Conservation (phyloP, 1,284 basidiomycete species). For the Fomitopsis palustris region DNA sequence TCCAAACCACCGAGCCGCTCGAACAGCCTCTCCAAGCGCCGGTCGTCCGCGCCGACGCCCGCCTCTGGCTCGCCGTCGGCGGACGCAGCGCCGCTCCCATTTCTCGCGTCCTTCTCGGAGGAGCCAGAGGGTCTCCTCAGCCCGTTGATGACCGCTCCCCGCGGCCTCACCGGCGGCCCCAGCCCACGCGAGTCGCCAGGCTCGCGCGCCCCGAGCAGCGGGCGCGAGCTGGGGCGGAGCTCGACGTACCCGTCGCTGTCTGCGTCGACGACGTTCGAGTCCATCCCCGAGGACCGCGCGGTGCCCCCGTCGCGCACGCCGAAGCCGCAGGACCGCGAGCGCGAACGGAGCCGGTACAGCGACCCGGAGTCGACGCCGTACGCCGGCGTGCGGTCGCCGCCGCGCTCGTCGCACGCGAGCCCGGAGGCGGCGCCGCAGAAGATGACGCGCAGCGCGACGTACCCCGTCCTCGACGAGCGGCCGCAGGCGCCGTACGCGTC, state of each 20-base stretch:
- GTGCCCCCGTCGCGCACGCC: conserved; percentile 20
- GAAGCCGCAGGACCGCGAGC: conserved; percentile 7
- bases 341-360: neutral
- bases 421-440: conserved; percentile 14
- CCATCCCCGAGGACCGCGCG: conserved; percentile 32
- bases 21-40: conserved; percentile 16
- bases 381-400: conserved; percentile 13
- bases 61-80: conserved; percentile 10
- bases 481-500: neutral
- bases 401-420: neutral
- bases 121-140: conserved; percentile 54
- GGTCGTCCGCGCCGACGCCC: conserved; percentile 13
- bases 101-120: conserved; percentile 39
- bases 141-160: conserved; percentile 40
- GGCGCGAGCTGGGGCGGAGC: conserved; percentile 30
- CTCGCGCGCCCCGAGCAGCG: neutral
- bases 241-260: conserved; percentile 31
- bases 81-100: conserved; percentile 14
- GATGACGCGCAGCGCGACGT: conserved; percentile 22
- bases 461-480: neutral
- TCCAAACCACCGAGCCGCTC: conserved; percentile 16
- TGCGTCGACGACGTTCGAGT: conserved; percentile 18
- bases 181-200: conserved; percentile 12
- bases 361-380: conserved; percentile 14
- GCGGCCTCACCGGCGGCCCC: conserved; percentile 6